Evolutionary conservation across 805 yeast genomes (phyloP), one percentile per base, ranked within the genome.

Genomic region (Metschnikowia hibisci): DNA sequence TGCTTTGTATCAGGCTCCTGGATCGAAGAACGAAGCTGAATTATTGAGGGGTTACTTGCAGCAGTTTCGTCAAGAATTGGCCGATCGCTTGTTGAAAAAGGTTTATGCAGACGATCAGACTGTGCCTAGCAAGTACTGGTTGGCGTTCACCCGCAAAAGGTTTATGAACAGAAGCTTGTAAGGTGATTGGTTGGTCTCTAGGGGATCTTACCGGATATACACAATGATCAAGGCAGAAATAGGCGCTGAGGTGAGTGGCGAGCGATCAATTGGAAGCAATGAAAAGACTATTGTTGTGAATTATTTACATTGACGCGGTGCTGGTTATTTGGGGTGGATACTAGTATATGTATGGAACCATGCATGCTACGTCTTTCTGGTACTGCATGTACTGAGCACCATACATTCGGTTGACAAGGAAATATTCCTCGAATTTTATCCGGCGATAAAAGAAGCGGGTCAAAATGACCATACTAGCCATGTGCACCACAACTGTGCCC

Each of bases 51-150:
- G 79, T 11, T 93, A 93, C 62, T 73, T 93, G 51, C 83, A 82
- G 54, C 99, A 93, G 63, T 88, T 93, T 67, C 83, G 99, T 68
- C 98, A 93, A 67, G 98, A 93, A 63, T 73, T 90, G 59, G 86
- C 95, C 11, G 76, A 78, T 52, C 77, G 99, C 50, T 76, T 93
- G 60, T 73, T 91, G 52, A 78, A 74, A 53, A 76, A 89, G 58
- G 71, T 93, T 34, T 88, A 86, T 61, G 73, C 67, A 27, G 85
- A 79, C 12, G 80, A 77, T 41, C 70, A 68, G 39, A 58, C 68
- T 8, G 51, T 48, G 22, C 98, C 99, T 30, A 84, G 91, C 55
- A 93, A 91, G 65, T 82, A 78, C 69, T 93, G 99, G 99, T 69
- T 93, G 57, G 96, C 97, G 2, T 93, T 93, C 65, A 86, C 96